Percentiles rank a stretch among this genome's conserved stretches.
Conservation (phyloP, 192 early-diverging fungal species). For the Linnemannia hyalina region DNA sequence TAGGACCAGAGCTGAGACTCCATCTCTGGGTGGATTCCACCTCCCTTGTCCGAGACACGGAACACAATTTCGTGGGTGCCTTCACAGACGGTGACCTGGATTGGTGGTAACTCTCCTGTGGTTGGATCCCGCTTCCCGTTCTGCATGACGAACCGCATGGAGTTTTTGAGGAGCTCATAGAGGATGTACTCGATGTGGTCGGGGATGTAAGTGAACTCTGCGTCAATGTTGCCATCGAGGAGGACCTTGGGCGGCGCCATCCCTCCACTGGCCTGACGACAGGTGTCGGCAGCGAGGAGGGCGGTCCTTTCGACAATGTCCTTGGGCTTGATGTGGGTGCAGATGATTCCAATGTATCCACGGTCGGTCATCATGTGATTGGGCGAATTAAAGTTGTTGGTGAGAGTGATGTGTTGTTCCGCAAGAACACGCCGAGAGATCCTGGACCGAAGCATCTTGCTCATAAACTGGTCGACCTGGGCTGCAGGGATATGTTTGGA, state of each 20-base stretch:
- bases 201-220: conserved; percentile 92
- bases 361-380: conserved; percentile 57
- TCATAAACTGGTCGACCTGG: conserved; percentile 88
- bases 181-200: conserved; percentile 96
- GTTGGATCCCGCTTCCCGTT: conserved; percentile 57
- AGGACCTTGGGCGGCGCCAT: conserved; percentile 78
- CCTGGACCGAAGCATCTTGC: conserved; percentile 88
- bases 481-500: conserved; percentile 73
- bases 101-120: conserved; percentile 74
- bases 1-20: conserved; percentile 89
- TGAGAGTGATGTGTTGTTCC: conserved; percentile 93
- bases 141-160: conserved; percentile 79
- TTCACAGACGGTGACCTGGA: conserved; percentile 87
- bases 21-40: conserved; percentile 79
- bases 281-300: conserved; percentile 48
- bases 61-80: conserved; percentile 83
- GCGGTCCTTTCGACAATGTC: conserved; percentile 62
- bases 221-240: conserved; percentile 79
- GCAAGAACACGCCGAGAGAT: conserved; percentile 92
- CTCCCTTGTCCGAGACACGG: conserved; percentile 94
- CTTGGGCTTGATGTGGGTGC: conserved; percentile 71
- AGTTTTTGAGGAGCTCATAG: conserved; percentile 92
- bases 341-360: conserved; percentile 80
- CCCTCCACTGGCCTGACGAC: conserved; percentile 19
- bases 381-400: conserved; percentile 66